Base-by-base conservation (phyloP, 768 basidiomycete genomes). In the Suillus cothurnatus region DNA sequence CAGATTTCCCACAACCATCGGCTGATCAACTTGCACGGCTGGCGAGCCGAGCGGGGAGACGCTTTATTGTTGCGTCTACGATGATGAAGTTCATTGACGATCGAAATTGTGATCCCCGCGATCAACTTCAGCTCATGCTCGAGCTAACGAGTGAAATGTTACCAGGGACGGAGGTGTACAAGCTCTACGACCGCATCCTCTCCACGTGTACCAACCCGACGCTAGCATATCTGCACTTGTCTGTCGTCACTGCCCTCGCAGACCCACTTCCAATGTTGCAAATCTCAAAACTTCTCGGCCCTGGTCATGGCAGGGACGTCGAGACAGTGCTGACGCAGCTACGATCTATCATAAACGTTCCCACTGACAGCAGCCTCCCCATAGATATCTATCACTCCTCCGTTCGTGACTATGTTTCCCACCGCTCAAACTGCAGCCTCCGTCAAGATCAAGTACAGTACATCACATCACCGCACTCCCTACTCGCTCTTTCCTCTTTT, bases 31-130 rank as follows among this genome's bases (percentile, higher is more conserved):
- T 53, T 53, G 19, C 17, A 21, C 52, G 19, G 31, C 52, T 53
- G 9, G 52, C 52, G 2, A 53, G 52, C 19, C 31, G 31, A 32
- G 52, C 31, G 19, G 52, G 52, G 4, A 53, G 52, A 53, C 52
- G 31, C 32, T 53, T 53, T 8, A 53, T 53, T 11, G 52, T 53
- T 11, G 52, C 52, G 1, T 31, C 52, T 53, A 53, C 19, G 11
- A 53, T 53, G 52, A 53, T 53, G 52, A 53, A 53, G 19, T 53
- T 53, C 6, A 53, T 53, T 2, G 52, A 53, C 5, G 52, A 53
- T 21, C 19, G 19, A 53, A 31, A 53, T 1, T 9, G 21, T 12
- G 52, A 53, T 53, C 52, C 52, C 19, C 19, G 9, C 12, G 52
- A 31, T 32, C 52, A 9, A 11, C 52, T 53, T 21, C 31, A 53